Conservation (phyloP, 257 asterid species). For the Plantago ovata region DNA sequence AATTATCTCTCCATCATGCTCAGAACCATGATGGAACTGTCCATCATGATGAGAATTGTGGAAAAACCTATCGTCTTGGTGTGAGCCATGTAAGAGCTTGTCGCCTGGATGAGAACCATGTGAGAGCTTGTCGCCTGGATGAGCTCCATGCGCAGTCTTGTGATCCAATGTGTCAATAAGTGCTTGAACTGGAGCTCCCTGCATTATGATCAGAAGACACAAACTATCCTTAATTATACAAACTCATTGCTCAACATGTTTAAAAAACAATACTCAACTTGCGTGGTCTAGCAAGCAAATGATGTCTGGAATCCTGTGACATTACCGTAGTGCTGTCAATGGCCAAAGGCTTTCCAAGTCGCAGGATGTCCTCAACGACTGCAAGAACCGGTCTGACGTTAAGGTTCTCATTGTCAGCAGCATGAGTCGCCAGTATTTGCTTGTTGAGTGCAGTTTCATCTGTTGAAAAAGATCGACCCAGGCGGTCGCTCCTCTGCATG, state of each 20-base stretch:
- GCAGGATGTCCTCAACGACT: constrained; percentile 58
- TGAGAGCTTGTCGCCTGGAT: constrained; percentile 25
- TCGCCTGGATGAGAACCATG: constrained; percentile 30
- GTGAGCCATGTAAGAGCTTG: constrained; percentile 27
- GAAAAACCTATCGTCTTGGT: constrained; percentile 5
- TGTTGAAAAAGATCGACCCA: constrained; percentile 31
- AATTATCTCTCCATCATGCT: constrained; percentile 10
- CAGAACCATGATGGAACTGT: neutral
- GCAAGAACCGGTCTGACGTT: constrained; percentile 50
- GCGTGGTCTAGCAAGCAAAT: neutral
- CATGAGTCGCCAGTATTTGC: constrained; percentile 45
- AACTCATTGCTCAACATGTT: neutral
- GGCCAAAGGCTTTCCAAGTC: constrained; percentile 31
- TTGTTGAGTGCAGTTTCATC: constrained; percentile 56
- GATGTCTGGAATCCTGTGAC: neutral
- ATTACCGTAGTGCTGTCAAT: constrained; percentile 19
- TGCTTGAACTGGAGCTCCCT: constrained; percentile 27
- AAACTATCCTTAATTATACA: neutral
- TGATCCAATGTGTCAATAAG: constrained; percentile 32
- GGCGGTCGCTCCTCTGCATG: constrained; percentile 35
- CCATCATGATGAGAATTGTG: constrained; percentile 2
- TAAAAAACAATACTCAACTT: neutral
- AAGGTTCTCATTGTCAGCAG: constrained; percentile 48
- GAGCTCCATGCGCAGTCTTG: constrained; percentile 25
- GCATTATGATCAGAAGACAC: constrained; percentile 4